phyloP scores from a whole-genome alignment of 1,284 basidiomycete species.

The Sanghuangporus sanghuang region DNA sequence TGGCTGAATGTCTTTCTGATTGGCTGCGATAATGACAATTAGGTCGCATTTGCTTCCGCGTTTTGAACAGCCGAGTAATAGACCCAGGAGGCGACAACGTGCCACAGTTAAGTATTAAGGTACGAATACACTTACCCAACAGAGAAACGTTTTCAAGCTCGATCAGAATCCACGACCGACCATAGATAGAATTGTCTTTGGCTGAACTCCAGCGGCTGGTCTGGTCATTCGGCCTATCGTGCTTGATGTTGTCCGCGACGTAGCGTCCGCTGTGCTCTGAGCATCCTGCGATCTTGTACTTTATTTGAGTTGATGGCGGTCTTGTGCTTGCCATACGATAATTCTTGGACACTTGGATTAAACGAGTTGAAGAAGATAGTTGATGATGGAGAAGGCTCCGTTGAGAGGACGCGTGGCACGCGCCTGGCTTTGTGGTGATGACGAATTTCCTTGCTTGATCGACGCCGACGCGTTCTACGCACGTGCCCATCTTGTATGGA shows the following conservation, averaged over 20 bases:
- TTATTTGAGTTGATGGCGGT: slow-evolving; percentile 3
- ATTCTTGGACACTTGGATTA: neutral
- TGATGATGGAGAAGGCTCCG: neutral
- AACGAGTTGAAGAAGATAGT: neutral
- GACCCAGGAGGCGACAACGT: neutral
- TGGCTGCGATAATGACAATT: too few species aligned
- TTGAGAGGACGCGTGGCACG: neutral
- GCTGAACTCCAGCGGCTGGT: slow-evolving; percentile 70
- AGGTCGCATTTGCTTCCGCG: neutral
- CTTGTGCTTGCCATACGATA: neutral
- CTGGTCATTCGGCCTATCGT: slow-evolving; percentile 58
- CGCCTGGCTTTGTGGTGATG: neutral
- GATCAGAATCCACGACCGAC: slow-evolving; percentile 68
- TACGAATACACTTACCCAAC: slow-evolving; percentile 50
- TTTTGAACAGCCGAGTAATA: neutral
- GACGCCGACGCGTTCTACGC: neutral
- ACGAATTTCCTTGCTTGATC: neutral
- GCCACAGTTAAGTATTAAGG: neutral
- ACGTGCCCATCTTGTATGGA: too few species aligned
- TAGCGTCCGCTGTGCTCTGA: slow-evolving; percentile 69
- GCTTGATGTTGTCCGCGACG: slow-evolving; percentile 59
- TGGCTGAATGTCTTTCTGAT: neutral
- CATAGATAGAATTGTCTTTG: slow-evolving; percentile 41
- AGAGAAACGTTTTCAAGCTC: slow-evolving; percentile 51
- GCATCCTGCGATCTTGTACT: slow-evolving; percentile 52